Percentiles rank a stretch among this genome's conserved stretches.
phyloP scores from a whole-genome alignment of 2,329 filamentous ascomycete species.

The Pyrenophora seminiperda region DNA sequence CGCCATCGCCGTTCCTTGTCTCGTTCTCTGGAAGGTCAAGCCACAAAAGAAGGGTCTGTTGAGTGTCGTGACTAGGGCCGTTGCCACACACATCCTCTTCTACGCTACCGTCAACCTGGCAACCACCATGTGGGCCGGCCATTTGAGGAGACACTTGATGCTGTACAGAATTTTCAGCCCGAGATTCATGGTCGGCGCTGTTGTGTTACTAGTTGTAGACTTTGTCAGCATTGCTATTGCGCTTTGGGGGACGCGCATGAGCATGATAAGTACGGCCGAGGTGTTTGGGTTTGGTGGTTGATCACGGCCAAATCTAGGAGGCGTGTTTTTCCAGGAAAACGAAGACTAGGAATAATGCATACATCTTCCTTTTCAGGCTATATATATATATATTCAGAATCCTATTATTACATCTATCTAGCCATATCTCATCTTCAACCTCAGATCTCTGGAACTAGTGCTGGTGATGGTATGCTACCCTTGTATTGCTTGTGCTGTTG shows the following conservation, averaged over 20 bases:
- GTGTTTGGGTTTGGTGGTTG: slow-evolving; percentile 70
- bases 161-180: slow-evolving; percentile 93
- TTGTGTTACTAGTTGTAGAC: slow-evolving; percentile 76
- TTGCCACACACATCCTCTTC: slow-evolving; percentile 78
- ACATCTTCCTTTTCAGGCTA: neutral
- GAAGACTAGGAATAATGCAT: neutral
- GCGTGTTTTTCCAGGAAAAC: neutral
- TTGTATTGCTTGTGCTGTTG: neutral
- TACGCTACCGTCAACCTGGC: slow-evolving; percentile 82
- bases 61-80: slow-evolving; percentile 70
- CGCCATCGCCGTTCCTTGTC: slow-evolving; percentile 75
- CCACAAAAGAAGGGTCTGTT: slow-evolving; percentile 69
- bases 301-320: neutral
- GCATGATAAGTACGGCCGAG: slow-evolving; percentile 77
- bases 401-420: too few species aligned
- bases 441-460: too few species aligned
- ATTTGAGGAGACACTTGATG: slow-evolving; percentile 91
- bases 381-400: too few species aligned
- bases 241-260: slow-evolving; percentile 75
- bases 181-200: slow-evolving; percentile 81
- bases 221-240: slow-evolving; percentile 72
- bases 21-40: slow-evolving; percentile 87
- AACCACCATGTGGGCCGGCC: slow-evolving; percentile 88
- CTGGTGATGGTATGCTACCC: neutral
- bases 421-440: too few species aligned